Evolutionary conservation across 1,284 basidiomycete species (phyloP).

Genomic region (Rhodotorula sp.): DNA sequence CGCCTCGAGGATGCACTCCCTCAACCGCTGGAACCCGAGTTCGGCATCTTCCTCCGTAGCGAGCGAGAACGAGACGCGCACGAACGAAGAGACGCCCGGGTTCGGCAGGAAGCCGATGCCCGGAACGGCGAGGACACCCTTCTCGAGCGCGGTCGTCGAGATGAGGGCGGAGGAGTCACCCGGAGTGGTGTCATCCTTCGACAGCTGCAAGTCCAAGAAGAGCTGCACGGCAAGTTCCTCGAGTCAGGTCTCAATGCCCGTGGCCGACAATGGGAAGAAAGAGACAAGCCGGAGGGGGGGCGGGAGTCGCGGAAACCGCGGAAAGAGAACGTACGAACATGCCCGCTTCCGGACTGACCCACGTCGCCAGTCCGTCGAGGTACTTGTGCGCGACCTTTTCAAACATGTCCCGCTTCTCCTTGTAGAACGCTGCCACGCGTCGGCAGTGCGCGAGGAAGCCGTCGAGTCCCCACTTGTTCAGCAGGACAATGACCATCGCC

Average conservation of each 20-base stretch:
- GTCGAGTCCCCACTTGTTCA: constrained; percentile 64
- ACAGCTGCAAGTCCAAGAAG: constrained; percentile 41
- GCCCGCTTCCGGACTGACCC: constrained; percentile 81
- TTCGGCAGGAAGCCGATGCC: constrained; percentile 70
- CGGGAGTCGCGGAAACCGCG: constrained; percentile 14
- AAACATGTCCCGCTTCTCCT: constrained; percentile 72
- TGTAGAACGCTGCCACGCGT: constrained; percentile 72
- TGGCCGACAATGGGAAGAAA: too few relatives aligned
- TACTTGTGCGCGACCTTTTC: constrained; percentile 70
- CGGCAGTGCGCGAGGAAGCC: constrained; percentile 73
- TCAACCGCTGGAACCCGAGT: constrained; percentile 63
- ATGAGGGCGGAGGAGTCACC: constrained; percentile 78
- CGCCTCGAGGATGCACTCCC: constrained; percentile 36
- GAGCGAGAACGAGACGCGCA: constrained; percentile 76
- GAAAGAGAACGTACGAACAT: constrained; percentile 46
- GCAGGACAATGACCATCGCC: constrained; percentile 66
- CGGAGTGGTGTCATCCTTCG: constrained; percentile 47
- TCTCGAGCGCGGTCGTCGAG: constrained; percentile 69
- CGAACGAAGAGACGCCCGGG: constrained; percentile 64
- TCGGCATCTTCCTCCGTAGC: constrained; percentile 68
- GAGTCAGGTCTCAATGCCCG: too few relatives aligned
- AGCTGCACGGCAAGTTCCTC: constrained; percentile 8
- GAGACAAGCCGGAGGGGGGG: too few relatives aligned
- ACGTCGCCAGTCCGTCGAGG: constrained; percentile 72
- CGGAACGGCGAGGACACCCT: constrained; percentile 83